Evolutionary conservation across 768 basidiomycete genomes (phyloP).

Genomic region (Strobilomyces echinocephalus): DNA sequence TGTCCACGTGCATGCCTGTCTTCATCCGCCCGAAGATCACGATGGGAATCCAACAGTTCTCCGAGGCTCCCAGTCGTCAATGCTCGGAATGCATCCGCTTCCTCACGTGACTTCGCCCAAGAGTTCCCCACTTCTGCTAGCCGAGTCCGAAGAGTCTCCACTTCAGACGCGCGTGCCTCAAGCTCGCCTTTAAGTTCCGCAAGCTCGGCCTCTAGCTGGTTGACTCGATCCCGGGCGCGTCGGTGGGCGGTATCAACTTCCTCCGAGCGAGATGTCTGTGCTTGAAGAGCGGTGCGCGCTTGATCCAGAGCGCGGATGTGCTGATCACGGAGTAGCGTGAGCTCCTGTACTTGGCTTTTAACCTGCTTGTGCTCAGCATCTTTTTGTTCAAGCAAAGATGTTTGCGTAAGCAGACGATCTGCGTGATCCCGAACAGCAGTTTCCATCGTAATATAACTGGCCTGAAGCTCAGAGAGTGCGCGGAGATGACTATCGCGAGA

Average conservation of each 20-base stretch:
- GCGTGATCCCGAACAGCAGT: constrained; percentile 67
- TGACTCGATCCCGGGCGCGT: constrained; percentile 64
- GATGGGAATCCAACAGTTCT: constrained; percentile 82
- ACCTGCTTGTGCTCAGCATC: constrained; percentile 71
- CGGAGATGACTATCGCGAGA: constrained; percentile 58
- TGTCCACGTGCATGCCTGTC: constrained; percentile 71
- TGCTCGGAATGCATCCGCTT: constrained; percentile 85
- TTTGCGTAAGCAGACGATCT: constrained; percentile 68
- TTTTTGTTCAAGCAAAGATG: constrained; percentile 68
- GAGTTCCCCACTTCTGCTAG: constrained; percentile 82
- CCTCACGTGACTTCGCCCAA: constrained; percentile 89
- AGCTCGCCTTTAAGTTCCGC: constrained; percentile 78
- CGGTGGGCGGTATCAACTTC: constrained; percentile 76
- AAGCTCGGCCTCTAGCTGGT: constrained; percentile 69
- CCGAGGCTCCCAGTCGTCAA: constrained; percentile 84
- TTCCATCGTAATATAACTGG: constrained; percentile 56
- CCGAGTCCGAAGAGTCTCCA: constrained; percentile 60
- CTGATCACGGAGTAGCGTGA: constrained; percentile 67
- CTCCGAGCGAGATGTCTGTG: constrained; percentile 69
- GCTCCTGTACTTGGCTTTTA: constrained; percentile 66
- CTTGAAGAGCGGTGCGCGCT: constrained; percentile 68
- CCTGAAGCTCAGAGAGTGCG: constrained; percentile 67
- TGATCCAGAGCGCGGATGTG: constrained; percentile 88
- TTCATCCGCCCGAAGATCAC: constrained; percentile 79
- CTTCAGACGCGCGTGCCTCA: constrained; percentile 68